A percentile compares a stretch with the other conserved stretches of the same genome.
phyloP scores from a whole-genome alignment of 169 alveolate genomes.

The Prorocentrum cordatum region DNA sequence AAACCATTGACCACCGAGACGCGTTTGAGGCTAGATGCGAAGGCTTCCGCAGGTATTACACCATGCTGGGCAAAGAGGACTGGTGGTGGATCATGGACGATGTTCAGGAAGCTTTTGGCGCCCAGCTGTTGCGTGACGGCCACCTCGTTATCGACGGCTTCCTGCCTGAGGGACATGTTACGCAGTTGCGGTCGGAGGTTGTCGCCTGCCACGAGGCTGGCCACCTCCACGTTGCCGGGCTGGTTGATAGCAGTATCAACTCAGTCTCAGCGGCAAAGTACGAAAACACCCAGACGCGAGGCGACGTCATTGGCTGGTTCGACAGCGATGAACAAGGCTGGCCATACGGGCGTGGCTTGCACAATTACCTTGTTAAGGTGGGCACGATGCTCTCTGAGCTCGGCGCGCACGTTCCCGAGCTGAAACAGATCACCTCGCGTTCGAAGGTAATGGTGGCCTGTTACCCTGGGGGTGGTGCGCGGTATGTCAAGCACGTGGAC shows the following conservation, averaged over 20 bases:
- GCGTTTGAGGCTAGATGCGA: no score
- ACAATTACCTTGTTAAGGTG: slow-evolving; percentile 21
- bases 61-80: slow-evolving; percentile 18
- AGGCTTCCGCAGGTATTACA: neutral
- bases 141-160: slow-evolving; percentile 16
- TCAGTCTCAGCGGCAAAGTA: slow-evolving; percentile 31
- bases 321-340: slow-evolving; percentile 10
- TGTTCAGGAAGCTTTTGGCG: slow-evolving; percentile 10
- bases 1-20: no score
- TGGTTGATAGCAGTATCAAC: slow-evolving; percentile 13
- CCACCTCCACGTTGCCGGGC: slow-evolving; percentile 11
- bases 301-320: slow-evolving; percentile 52
- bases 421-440: neutral
- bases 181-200: neutral
- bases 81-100: slow-evolving; percentile 65
- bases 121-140: slow-evolving; percentile 26
- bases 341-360: slow-evolving; percentile 40
- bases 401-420: neutral
- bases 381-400: slow-evolving; percentile 31
- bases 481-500: slow-evolving; percentile 36
- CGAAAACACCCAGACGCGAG: slow-evolving; percentile 21
- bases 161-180: neutral
- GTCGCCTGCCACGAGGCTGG: neutral
- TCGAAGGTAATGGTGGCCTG: slow-evolving; percentile 49
- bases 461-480: slow-evolving; percentile 42